These are phyloP conservation scores for Posidonia australis DNA, from an alignment of 106 monocot genomes.

Conservation along the genomic window DNA sequence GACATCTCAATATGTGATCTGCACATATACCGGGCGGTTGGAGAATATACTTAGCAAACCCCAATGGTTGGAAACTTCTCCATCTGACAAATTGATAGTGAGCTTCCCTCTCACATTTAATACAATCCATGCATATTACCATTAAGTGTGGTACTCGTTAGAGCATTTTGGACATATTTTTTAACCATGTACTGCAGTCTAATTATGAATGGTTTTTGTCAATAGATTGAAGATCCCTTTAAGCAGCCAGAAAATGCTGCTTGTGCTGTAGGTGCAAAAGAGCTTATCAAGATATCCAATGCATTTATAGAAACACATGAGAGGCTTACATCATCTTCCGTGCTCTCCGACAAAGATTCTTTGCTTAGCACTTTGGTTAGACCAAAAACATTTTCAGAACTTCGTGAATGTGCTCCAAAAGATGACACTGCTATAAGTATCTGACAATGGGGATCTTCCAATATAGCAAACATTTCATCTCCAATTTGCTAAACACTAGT, in stretches of 20 bases:
- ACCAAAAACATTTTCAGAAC: constrained; percentile 2
- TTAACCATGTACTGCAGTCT: neutral
- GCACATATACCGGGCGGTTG: constrained; percentile 14
- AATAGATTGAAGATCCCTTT: constrained; percentile 19
- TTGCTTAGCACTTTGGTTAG: constrained; percentile 4
- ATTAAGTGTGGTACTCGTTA: neutral
- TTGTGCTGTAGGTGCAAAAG: constrained; percentile 5
- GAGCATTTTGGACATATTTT: neutral
- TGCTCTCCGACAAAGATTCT: constrained; percentile 7
- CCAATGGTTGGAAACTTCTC: constrained; percentile 7
- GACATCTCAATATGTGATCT: constrained; percentile 10
- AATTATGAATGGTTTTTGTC: neutral
- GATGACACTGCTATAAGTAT: neutral
- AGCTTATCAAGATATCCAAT: constrained; percentile 9
- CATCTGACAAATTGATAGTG: constrained; percentile 13
- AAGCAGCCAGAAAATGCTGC: constrained; percentile 11
- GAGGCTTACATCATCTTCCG: constrained; percentile 3
- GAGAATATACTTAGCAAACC: constrained; percentile 10
- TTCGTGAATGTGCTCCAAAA: neutral
- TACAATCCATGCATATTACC: neutral
- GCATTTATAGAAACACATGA: constrained; percentile 15
- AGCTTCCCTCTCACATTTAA: neutral
- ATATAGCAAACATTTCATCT: neutral
- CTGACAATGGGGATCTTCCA: neutral
- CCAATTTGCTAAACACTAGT: no score